Conservation (phyloP, 2,329 filamentous ascomycete genomes). For the Scolecobasidium constrictum region DNA sequence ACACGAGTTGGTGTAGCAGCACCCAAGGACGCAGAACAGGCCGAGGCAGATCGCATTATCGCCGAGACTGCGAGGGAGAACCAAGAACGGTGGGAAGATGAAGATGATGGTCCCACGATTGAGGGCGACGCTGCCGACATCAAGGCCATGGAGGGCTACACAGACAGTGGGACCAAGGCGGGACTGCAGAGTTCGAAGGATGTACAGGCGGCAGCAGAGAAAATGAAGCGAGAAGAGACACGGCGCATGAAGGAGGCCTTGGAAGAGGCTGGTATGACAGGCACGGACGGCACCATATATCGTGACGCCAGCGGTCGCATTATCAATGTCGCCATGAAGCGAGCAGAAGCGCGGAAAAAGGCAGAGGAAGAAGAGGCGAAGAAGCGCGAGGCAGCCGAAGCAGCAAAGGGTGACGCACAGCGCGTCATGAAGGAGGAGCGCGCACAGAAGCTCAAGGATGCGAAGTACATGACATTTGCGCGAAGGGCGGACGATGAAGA, state of each 20-base stretch:
- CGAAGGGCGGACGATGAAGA: slow-evolving; percentile 73
- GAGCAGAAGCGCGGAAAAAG: slow-evolving; percentile 73
- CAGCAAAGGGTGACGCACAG: slow-evolving; percentile 79
- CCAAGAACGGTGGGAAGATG: slow-evolving; percentile 36
- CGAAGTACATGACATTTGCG: slow-evolving; percentile 70
- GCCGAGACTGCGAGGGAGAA: slow-evolving; percentile 59
- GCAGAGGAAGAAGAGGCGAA: slow-evolving; percentile 59
- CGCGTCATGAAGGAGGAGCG: slow-evolving; percentile 52
- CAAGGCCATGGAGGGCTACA: slow-evolving; percentile 36
- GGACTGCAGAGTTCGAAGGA: slow-evolving; percentile 77
- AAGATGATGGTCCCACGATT: slow-evolving; percentile 31
- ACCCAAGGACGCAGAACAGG: slow-evolving; percentile 43
- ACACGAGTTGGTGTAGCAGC: slow-evolving; percentile 51
- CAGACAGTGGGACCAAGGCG: slow-evolving; percentile 80
- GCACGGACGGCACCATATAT: slow-evolving; percentile 75
- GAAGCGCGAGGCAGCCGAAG: slow-evolving; percentile 55
- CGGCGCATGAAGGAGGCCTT: slow-evolving; percentile 35
- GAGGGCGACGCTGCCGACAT: slow-evolving; percentile 11
- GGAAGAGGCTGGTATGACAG: slow-evolving; percentile 24
- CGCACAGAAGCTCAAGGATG: slow-evolving; percentile 63
- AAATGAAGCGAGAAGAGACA: slow-evolving; percentile 53
- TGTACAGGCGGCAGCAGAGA: slow-evolving; percentile 47
- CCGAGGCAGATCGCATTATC: slow-evolving; percentile 69
- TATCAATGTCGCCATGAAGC: slow-evolving; percentile 84
- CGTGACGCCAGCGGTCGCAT: slow-evolving; percentile 90